Percentiles rank a stretch among this genome's conserved stretches.
Conservation (phyloP, 345 rosid species). For the Euphorbia tirucalli region DNA sequence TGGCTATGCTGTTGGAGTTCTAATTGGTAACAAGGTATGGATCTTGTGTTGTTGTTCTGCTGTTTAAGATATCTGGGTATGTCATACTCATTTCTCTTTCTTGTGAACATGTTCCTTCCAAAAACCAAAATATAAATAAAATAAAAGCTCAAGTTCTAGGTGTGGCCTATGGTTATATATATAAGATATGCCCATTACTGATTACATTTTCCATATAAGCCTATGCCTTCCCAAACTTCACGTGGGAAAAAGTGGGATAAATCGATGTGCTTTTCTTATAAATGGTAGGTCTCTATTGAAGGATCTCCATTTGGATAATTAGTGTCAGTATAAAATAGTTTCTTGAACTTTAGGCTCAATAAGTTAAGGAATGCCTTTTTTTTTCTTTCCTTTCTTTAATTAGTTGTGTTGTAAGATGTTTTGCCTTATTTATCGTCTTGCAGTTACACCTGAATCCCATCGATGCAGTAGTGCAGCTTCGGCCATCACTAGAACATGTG, state of each 20-base stretch:
- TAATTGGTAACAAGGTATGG: slow-evolving; percentile 67
- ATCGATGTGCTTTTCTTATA: too few species aligned
- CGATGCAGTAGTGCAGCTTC: slow-evolving; percentile 80
- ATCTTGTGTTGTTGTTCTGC: slow-evolving; percentile 1
- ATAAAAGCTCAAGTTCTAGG: not conserved
- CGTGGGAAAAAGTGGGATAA: too few species aligned
- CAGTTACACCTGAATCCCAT: slow-evolving; percentile 88
- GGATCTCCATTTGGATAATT: not conserved
- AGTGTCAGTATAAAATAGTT: too few species aligned
- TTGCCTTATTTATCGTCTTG: slow-evolving; percentile 32
- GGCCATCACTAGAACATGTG: slow-evolving; percentile 58
- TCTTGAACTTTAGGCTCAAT: too few species aligned
- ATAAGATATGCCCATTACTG: too few species aligned
- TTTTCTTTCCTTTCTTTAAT: not conserved
- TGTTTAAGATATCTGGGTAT: not conserved
- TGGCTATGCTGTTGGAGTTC: slow-evolving; percentile 73
- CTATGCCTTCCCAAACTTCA: too few species aligned
- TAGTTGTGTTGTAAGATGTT: slow-evolving; percentile 7
- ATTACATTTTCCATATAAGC: too few species aligned
- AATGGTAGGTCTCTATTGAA: too few species aligned
- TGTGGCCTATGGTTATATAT: not conserved
- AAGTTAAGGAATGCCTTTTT: not conserved
- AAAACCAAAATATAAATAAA: not conserved
- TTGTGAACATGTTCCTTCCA: not conserved
- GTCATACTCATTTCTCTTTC: not conserved